Percentiles rank a stretch among this genome's conserved stretches.
These are phyloP conservation scores for Colletotrichum sp. DNA, from an alignment of 2,329 filamentous ascomycete species.

Conservation along the genomic window DNA sequence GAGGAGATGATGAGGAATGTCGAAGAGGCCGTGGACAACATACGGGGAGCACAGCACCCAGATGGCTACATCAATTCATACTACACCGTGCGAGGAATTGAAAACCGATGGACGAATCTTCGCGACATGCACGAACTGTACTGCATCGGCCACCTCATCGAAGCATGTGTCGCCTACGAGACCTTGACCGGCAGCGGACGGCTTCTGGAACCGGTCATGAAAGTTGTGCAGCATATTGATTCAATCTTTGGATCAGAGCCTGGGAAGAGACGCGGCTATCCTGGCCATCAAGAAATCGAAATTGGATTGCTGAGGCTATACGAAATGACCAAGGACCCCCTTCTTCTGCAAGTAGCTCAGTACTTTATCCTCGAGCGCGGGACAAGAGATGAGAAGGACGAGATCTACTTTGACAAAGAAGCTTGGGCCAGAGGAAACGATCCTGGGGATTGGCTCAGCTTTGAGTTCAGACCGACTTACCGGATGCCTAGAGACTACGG, in stretches of 20 bases:
- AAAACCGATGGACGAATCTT: background rate
- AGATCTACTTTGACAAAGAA: constrained; percentile 60
- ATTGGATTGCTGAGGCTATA: constrained; percentile 44
- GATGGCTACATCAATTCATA: constrained; percentile 10
- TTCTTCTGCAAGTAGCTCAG: constrained; percentile 43
- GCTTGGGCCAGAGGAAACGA: constrained; percentile 44
- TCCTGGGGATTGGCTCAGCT: constrained; percentile 28
- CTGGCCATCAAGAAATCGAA: constrained; percentile 45
- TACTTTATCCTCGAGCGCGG: constrained; percentile 65
- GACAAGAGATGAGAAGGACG: constrained; percentile 50
- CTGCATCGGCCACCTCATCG: background rate
- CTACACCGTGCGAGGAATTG: background rate
- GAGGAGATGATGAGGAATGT: background rate
- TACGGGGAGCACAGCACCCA: background rate
- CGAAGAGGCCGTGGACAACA: constrained; percentile 5
- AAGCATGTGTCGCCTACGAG: constrained; percentile 1
- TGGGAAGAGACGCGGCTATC: background rate
- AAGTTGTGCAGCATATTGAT: background rate
- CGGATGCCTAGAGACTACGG: constrained; percentile 39
- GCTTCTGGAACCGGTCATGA: background rate
- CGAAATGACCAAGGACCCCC: constrained; percentile 36
- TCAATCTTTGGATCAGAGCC: background rate
- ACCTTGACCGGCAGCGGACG: background rate
- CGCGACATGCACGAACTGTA: constrained; percentile 2
- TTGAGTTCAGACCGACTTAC: constrained; percentile 40